Base-by-base conservation (phyloP, 1,284 basidiomycete genomes). In the Bjerkandera adusta region DNA sequence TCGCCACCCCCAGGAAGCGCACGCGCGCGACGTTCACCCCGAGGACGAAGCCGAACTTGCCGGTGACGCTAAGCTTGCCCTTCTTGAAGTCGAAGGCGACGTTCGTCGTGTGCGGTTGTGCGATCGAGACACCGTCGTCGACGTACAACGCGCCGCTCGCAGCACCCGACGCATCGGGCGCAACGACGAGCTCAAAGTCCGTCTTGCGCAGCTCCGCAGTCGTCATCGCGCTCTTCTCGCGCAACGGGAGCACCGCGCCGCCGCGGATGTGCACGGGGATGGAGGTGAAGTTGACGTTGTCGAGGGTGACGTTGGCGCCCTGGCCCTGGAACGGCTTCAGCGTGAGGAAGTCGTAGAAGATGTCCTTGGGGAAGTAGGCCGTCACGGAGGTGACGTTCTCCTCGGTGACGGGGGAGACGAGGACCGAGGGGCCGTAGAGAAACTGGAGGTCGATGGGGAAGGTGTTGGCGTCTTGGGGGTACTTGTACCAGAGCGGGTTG, bases 381-480 rank as follows among this genome's bases (percentile, higher is more conserved):
- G 68, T 66, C 41, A 85, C 82, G 26, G 76, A 71, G 4, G 78
- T 85, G 22, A 76, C 65, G 60, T 80, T 73, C 51, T 83, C 79
- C 29, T 77, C 73, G 1, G 79, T 79, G 16, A 86, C 83, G 13
- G 84, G 84, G 1, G 82, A 83, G 24, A 86, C 80, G 43, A 86
- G 75, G 58, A 87, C 69, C 8, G 79, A 77, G 54, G 75, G 69
- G 16, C 83, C 84, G 57, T 72, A 86, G 70, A 86, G 76, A 72
- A 83, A 86, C 57, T 86, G 83, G 24, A 77, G 70, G 53, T 85
- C 83, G 56, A 85, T 76, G 6, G 66, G 57, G 62, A 71, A 85
- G 0, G 83, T 84, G 27, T 68, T 65, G 1, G 64, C 13, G 58
- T 87, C 84, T 49, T 76, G 70, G 4, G 83, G 82, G 58, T 85